Base-by-base conservation (phyloP, 1,284 basidiomycete genomes). In the Ustilago trichophora region DNA sequence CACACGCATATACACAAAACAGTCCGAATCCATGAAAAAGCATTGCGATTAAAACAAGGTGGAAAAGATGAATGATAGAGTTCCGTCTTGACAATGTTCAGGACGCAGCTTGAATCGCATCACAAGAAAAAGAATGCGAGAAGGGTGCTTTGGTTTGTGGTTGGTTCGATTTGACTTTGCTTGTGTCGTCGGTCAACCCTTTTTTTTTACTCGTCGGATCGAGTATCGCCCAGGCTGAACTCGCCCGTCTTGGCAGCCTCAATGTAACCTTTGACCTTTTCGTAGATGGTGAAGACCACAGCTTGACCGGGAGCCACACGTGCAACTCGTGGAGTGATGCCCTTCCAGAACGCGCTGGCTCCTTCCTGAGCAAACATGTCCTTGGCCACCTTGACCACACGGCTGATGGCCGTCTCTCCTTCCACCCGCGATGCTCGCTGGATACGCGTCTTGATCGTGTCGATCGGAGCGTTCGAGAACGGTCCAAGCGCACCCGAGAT, bases 401-500 rank as follows among this genome's bases (percentile, higher is more conserved):
- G 81, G 24, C 84, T 83, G 66, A 86, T 73, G 6, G 94, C 91
- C 2, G 89, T 89, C 78, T 90, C 88, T 16, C 92, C 92, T 0
- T 89, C 87, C 26, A 86, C 83, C 44, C 89, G 89, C 5, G 89
- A 87, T 0, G 93, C 87, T 74, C 94, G 93, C 84, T 98, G 95
- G 54, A 78, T 81, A 72, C 78, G 83, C 73, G 93, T 97, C 83
- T 98, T 97, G 82, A 97, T 97, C 3, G 94, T 97, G 84, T 98
- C 94, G 65, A 97, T 94, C 0, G 94, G 94, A 6, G 94, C 94
- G 75, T 97, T 97, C 24, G 93, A 94, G 83, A 97, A 81, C 12
- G 94, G 94, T 27, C 94, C 94, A 88, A 96, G 93, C 5, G 95
- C 96, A 58, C 96, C 96, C 42, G 92, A 96, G 74, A 98, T 89